Base-by-base conservation (phyloP, 805 yeast species). In the Yarrowia deformans region DNA sequence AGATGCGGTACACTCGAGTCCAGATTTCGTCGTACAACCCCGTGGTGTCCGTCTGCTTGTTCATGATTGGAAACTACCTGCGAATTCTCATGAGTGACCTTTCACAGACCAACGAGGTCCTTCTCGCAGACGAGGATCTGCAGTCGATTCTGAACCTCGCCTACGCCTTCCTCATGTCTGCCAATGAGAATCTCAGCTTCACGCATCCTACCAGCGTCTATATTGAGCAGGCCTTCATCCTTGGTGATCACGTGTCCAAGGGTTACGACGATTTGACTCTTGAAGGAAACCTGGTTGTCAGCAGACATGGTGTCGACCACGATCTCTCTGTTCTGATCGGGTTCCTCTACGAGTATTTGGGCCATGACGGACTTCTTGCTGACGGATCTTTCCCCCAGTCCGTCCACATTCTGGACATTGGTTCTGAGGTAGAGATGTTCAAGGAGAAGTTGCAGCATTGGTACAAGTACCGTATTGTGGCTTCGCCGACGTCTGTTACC, bases 61-160 rank as follows among this genome's bases (percentile, higher is more conserved):
- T 45, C 52, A 60, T 60, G 66, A 8, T 60, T 6, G 66, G 52
- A 8, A 60, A 43, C 66, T 45, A 60, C 23, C 13, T 60, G 52
- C 40, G 52, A 12, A 42, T 45, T 10, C 19, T 60, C 1, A 34
- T 42, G 2, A 13, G 40, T 0, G 52, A 45, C 35, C 43, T 34
- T 8, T 13, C 40, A 32, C 14, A 45, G 34, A 29, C 42, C 39
- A 23, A 9, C 8, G 39, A 56, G n/a, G 52, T 18, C 16, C 45
- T 60, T 9, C 13, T 60, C 3, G 19, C 52, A 1, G 52, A 60
- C 12, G 66, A 42, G 19, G 52, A 43, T n/a, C 34, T 60, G 19
- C 42, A 42, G 32, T 60, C 66, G 8, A 6, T 60, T 16, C 34
- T 60, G 32, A 60, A 60, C 9, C 32, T 60, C 66, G 4, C 43